phyloP scores from a whole-genome alignment of 345 rosid genomes.

The Linum lewisii region DNA sequence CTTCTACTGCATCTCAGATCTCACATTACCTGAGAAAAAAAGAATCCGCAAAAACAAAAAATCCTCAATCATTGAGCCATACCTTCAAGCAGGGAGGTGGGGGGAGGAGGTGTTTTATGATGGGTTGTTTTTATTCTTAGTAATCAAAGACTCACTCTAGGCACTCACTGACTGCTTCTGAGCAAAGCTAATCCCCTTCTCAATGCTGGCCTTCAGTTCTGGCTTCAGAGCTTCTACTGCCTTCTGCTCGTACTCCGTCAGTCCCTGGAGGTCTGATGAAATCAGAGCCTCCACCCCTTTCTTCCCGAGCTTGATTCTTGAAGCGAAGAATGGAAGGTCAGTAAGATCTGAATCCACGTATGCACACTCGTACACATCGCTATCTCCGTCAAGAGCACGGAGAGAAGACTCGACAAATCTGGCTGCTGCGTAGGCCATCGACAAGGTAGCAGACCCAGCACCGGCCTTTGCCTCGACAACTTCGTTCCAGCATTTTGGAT shows the following conservation, averaged over 20 bases:
- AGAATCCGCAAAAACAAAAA: conserved; percentile 10
- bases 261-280: conserved; percentile 1
- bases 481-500: conserved; percentile 7
- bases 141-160: background rate
- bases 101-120: background rate
- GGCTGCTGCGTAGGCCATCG: conserved; percentile 5
- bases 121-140: background rate
- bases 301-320: background rate
- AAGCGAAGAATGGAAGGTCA: conserved; percentile 1
- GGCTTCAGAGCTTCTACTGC: conserved; percentile 76
- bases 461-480: conserved; percentile 1
- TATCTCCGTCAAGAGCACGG: conserved; percentile 1
- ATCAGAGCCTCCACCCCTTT: conserved; percentile 1
- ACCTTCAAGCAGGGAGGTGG: conserved; percentile 8
- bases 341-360: background rate
- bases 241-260: conserved; percentile 57
- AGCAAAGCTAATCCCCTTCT: conserved; percentile 70
- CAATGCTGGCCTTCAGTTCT: conserved; percentile 77
- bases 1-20: background rate
- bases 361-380: background rate
- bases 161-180: conserved; percentile 56
- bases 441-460: conserved; percentile 4
- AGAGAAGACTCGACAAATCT: conserved; percentile 6
- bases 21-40: conserved; percentile 1
- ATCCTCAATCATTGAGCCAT: conserved; percentile 17